Percentiles rank a stretch among this genome's conserved stretches.
Conservation (phyloP, 345 rosid genomes). For the Heritiera fomes region DNA sequence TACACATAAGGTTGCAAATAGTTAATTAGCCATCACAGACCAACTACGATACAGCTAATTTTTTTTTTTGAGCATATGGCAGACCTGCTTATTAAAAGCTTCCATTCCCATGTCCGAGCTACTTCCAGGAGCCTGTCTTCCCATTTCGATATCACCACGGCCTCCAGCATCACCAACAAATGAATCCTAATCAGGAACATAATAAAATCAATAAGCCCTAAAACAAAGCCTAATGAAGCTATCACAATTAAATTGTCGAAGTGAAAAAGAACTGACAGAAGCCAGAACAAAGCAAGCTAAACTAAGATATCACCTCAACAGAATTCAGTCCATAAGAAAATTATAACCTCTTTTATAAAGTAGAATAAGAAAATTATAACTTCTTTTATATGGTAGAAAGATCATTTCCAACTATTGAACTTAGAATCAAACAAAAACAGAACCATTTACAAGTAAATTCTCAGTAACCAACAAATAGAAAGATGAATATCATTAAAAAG, state of each 20-base stretch:
- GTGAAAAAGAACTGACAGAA: not conserved
- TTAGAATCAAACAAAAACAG: not conserved
- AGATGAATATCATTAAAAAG: not conserved
- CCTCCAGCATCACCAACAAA: conserved; percentile 42
- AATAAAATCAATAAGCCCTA: not conserved
- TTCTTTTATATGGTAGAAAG: not conserved
- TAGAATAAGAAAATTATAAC: not conserved
- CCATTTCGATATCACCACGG: conserved; percentile 63
- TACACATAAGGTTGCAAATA: not conserved
- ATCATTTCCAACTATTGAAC: not conserved
- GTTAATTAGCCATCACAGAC: not conserved
- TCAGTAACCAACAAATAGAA: conserved; percentile 3
- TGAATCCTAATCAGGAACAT: conserved; percentile 45
- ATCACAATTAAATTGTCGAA: not conserved
- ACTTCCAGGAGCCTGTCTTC: conserved; percentile 38
- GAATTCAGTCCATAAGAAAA: not conserved
- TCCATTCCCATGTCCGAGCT: conserved; percentile 65
- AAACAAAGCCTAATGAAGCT: not conserved
- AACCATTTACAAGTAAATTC: conserved; percentile 3
- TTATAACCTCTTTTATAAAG: not conserved
- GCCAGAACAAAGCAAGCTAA: not conserved
- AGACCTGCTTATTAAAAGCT: conserved; percentile 67
- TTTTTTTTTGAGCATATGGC: not conserved
- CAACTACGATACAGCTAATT: not conserved
- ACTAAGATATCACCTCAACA: not conserved